phyloP scores from a whole-genome alignment of 139 green algal species.

The Zygnema cylindricum region DNA sequence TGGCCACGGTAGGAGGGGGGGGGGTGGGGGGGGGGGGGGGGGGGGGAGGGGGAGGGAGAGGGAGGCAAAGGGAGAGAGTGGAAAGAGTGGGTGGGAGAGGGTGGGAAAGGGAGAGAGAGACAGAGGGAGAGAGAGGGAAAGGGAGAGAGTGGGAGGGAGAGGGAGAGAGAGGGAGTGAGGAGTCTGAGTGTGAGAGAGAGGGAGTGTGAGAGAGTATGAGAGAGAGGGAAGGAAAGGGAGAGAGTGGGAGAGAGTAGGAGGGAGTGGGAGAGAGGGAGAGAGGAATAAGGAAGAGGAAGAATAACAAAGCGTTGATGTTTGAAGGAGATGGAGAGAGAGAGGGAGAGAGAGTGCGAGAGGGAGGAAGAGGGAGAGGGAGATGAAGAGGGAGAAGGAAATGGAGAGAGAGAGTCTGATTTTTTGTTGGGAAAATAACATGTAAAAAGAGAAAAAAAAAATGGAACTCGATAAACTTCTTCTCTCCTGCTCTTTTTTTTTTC shows the following conservation, averaged over 20 bases:
- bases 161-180: no score
- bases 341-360: background rate
- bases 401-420: no score
- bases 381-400: background rate
- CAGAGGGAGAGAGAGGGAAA: no score
- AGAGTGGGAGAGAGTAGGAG: background rate
- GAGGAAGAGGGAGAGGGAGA: background rate
- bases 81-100: no score
- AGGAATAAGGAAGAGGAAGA: slow-evolving; percentile 3
- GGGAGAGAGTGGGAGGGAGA: no score
- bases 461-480: background rate
- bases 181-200: background rate
- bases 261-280: background rate
- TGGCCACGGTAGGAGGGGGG: slow-evolving; percentile 57
- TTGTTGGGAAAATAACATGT: no score
- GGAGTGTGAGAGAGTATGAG: no score
- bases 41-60: no score
- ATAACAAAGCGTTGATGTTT: background rate
- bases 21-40: no score
- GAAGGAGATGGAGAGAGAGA: background rate
- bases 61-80: no score
- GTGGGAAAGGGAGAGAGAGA: no score
- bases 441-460: no score
- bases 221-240: background rate
- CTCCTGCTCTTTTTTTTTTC: background rate